These are phyloP conservation scores for Skeletonema tropicum DNA, from an alignment of 108 stramenopile species.

Conservation along the genomic window DNA sequence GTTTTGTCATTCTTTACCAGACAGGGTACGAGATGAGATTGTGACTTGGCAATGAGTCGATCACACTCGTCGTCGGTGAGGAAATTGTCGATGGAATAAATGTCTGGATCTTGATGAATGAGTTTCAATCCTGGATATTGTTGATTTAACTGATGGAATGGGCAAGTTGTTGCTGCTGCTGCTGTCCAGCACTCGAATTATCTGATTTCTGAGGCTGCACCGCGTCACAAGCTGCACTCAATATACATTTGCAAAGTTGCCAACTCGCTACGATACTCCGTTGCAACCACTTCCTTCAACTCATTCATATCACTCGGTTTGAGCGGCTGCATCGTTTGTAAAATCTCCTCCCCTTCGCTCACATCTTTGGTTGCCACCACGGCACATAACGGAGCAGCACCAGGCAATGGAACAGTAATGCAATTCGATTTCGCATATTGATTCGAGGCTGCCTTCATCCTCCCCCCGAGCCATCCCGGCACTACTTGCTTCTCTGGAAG, in stretches of 20 bases:
- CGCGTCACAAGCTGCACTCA: conserved; percentile 39
- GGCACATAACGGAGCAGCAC: conserved; percentile 47
- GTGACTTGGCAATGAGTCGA: conserved; percentile 44
- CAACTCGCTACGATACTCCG: conserved; percentile 30
- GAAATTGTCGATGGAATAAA: conserved; percentile 49
- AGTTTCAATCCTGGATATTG: conserved; percentile 45
- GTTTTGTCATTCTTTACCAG: conserved; percentile 45
- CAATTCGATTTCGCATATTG: conserved; percentile 19
- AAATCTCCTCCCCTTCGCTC: conserved; percentile 23
- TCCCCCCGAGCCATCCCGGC: conserved; percentile 49
- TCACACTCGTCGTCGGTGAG: conserved; percentile 53
- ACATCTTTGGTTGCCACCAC: conserved; percentile 49
- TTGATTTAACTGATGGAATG: conserved; percentile 24
- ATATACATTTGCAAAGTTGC: conserved; percentile 39
- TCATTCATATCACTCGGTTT: conserved; percentile 14
- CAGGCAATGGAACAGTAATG: conserved; percentile 37
- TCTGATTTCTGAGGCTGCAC: background rate
- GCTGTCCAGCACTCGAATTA: background rate
- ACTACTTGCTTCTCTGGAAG: conserved; percentile 21
- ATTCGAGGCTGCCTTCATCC: conserved; percentile 14
- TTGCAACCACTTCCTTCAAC: conserved; percentile 7
- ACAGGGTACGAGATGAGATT: conserved; percentile 36
- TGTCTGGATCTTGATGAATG: conserved; percentile 46
- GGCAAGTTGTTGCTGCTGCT: conserved; percentile 21
- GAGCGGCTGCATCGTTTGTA: conserved; percentile 7